Evolutionary conservation across 164 flowering plant species (phyloP).

Genomic region (Piper longum): DNA sequence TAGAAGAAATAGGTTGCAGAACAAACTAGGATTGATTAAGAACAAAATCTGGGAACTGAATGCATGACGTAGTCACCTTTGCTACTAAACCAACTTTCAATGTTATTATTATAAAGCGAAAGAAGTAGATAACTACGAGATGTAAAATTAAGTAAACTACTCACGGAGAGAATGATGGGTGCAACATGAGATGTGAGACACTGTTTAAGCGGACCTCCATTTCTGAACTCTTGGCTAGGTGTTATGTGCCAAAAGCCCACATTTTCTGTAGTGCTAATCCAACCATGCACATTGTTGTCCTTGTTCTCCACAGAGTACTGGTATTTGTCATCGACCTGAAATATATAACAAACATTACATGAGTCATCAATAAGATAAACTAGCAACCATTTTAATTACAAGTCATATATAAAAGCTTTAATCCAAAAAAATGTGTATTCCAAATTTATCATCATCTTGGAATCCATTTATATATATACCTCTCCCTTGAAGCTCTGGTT

Average conservation of each 20-base stretch:
- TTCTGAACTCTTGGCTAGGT: conserved; percentile 69
- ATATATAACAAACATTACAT: background rate
- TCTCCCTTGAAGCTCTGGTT: conserved; percentile 59
- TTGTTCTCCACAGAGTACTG: conserved; percentile 63
- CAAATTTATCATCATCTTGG: background rate
- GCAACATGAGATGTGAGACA: conserved; percentile 80
- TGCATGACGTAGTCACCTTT: too few species aligned
- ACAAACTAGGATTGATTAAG: too few species aligned
- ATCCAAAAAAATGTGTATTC: background rate
- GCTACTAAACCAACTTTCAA: too few species aligned
- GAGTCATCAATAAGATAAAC: background rate
- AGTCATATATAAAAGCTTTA: background rate
- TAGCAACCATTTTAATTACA: background rate
- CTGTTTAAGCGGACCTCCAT: conserved; percentile 87
- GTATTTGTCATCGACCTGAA: conserved; percentile 91
- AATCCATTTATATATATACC: conserved; percentile 20
- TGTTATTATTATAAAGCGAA: background rate
- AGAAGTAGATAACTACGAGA: background rate
- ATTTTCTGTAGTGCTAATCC: conserved; percentile 46
- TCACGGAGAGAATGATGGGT: conserved; percentile 68
- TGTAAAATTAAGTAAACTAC: conserved; percentile 5
- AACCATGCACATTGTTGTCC: conserved; percentile 66
- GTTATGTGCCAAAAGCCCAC: conserved; percentile 84
- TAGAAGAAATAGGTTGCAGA: too few species aligned
- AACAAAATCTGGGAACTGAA: too few species aligned